Evolutionary conservation across 2,329 filamentous ascomycete genomes (phyloP).

Genomic region (Drechslerella stenobrocha): DNA sequence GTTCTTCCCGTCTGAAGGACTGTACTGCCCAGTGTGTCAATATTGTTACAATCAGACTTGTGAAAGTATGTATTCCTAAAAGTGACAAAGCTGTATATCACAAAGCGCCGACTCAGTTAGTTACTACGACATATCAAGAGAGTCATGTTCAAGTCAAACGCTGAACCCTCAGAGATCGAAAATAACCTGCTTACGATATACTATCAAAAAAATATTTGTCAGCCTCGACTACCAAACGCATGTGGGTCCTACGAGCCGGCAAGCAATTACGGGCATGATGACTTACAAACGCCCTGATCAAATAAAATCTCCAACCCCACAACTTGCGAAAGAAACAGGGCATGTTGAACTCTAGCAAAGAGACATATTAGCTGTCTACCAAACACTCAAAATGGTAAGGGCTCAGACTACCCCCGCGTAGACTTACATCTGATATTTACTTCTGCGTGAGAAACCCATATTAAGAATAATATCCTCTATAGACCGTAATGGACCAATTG

Average conservation of each 20-base stretch:
- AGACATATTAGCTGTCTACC: background rate
- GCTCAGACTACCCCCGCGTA: too few relatives aligned
- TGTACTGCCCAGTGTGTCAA: slow-evolving; percentile 11
- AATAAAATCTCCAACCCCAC: slow-evolving; percentile 23
- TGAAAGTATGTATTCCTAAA: slow-evolving; percentile 30
- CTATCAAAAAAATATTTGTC: slow-evolving; percentile 7
- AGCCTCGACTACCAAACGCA: slow-evolving; percentile 3
- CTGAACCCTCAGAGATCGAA: too few relatives aligned
- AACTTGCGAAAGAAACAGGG: slow-evolving; percentile 20
- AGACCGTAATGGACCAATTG: background rate
- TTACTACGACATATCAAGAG: too few relatives aligned
- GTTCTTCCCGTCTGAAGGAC: background rate
- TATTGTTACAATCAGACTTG: slow-evolving; percentile 2
- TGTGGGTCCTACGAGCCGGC: too few relatives aligned
- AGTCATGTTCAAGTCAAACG: too few relatives aligned
- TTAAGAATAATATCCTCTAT: background rate
- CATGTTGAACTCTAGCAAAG: slow-evolving; percentile 28
- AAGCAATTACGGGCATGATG: background rate
- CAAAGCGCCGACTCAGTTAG: too few relatives aligned
- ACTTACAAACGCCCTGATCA: slow-evolving; percentile 29
- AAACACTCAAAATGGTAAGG: too few relatives aligned
- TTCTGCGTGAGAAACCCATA: slow-evolving; percentile 26
- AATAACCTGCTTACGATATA: slow-evolving; percentile 31
- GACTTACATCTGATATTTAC: slow-evolving; percentile 27
- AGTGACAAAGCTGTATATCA: slow-evolving; percentile 29